Evolutionary conservation across 2,329 filamentous ascomycete species (phyloP).

Genomic region (Myriosclerotinia duriaeana): DNA sequence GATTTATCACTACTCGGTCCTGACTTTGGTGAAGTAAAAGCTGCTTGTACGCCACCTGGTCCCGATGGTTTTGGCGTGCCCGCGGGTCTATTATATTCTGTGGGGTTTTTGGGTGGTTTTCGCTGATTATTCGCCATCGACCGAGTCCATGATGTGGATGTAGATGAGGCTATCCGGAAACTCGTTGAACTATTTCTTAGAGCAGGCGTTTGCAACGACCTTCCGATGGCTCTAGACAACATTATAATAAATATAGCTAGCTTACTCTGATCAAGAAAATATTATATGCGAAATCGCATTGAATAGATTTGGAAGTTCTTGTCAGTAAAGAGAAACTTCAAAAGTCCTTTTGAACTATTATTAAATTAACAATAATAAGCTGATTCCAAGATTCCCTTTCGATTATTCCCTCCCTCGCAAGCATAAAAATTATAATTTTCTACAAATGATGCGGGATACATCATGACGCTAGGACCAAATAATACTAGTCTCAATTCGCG

Average conservation of each 20-base stretch:
- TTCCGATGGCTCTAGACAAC: conserved; percentile 38
- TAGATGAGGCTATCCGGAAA: conserved; percentile 40
- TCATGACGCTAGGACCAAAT: neutral
- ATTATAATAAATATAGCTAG: conserved; percentile 33
- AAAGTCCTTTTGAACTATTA: neutral
- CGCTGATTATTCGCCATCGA: conserved; percentile 46
- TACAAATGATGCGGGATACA: conserved; percentile 11
- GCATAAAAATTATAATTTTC: conserved; percentile 17
- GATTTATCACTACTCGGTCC: conserved; percentile 29
- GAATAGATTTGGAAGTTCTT: conserved; percentile 8
- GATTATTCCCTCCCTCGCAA: neutral
- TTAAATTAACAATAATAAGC: neutral
- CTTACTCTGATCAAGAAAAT: conserved; percentile 39
- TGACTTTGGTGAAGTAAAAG: conserved; percentile 28
- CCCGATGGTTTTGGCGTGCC: conserved; percentile 26
- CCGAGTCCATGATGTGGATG: conserved; percentile 45
- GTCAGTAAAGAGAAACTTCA: neutral
- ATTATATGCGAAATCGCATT: conserved; percentile 24
- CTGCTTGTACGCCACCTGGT: conserved; percentile 25
- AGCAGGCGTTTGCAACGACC: conserved; percentile 36
- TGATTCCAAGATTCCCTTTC: neutral
- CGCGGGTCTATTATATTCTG: conserved; percentile 30
- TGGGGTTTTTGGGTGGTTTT: conserved; percentile 35
- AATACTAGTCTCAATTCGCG: neutral
- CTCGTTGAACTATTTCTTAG: conserved; percentile 35